Evolutionary conservation across 176 grass and related monocot species (phyloP).

Genomic region (Oryza australiensis): DNA sequence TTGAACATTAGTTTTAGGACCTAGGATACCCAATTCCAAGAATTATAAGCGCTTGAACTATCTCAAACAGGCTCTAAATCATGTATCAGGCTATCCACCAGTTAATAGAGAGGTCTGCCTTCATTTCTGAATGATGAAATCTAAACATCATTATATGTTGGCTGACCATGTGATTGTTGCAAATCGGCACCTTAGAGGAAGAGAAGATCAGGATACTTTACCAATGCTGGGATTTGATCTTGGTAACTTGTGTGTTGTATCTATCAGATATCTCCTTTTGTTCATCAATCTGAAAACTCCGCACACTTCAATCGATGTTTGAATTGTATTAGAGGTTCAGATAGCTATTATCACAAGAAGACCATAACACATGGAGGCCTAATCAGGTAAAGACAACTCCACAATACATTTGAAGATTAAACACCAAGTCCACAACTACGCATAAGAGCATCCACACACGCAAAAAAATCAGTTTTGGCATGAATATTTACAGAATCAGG

Average conservation of each 20-base stretch:
- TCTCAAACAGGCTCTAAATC: background rate
- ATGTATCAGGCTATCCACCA: constrained; percentile 5
- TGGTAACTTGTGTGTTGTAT: constrained; percentile 59
- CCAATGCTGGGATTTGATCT: constrained; percentile 75
- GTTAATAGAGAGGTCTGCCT: background rate
- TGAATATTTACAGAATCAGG: background rate
- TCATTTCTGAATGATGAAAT: background rate
- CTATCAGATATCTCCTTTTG: constrained; percentile 59
- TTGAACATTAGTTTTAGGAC: too few relatives aligned
- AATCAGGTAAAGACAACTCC: background rate
- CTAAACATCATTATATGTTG: background rate
- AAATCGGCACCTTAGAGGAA: constrained; percentile 18
- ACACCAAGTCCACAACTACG: background rate
- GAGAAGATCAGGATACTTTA: constrained; percentile 47
- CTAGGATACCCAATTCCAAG: background rate
- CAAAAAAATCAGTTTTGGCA: background rate
- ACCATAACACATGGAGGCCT: background rate
- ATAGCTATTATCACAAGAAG: constrained; percentile 21
- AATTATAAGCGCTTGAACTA: background rate
- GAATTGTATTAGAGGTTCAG: constrained; percentile 14
- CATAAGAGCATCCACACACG: constrained; percentile 12
- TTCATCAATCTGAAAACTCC: constrained; percentile 70
- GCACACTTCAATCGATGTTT: constrained; percentile 27
- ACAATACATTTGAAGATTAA: constrained; percentile 9
- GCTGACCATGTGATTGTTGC: background rate